Percentiles rank a stretch among this genome's conserved stretches.
phyloP scores from a whole-genome alignment of 495 filamentous ascomycete species.

The Neurospora terricola region DNA sequence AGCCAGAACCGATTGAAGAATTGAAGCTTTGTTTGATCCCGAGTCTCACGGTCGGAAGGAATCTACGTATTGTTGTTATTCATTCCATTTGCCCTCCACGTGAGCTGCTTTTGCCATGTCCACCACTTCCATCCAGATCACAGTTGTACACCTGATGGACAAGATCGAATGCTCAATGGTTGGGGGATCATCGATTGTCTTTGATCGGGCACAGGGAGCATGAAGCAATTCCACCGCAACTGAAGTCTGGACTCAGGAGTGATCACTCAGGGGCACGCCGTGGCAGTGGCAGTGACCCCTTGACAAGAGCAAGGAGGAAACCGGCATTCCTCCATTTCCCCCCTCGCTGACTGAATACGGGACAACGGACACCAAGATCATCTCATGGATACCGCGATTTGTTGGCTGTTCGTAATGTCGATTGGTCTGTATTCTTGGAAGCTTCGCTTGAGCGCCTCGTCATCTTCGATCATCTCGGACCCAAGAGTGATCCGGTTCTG shows the following conservation, averaged over 20 bases:
- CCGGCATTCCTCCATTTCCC: neutral
- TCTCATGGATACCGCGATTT: neutral
- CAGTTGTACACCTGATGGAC: neutral
- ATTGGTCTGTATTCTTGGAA: neutral
- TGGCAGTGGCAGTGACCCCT: neutral
- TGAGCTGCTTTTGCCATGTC: neutral
- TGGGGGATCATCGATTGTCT: neutral
- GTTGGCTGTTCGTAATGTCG: neutral
- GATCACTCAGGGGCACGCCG: neutral
- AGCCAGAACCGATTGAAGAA: neutral
- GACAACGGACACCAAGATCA: neutral
- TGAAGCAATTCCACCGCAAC: neutral
- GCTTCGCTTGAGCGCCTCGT: neutral
- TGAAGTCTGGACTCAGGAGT: neutral
- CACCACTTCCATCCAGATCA: neutral
- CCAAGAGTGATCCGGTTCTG: neutral
- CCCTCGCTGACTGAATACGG: neutral
- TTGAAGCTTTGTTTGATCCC: neutral
- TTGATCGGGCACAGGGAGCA: neutral
- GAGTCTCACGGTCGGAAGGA: neutral
- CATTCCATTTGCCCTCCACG: neutral
- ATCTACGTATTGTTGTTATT: neutral
- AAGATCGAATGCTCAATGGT: neutral
- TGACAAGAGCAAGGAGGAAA: neutral
- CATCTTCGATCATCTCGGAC: neutral